Base-by-base conservation (phyloP, 208 protist species). In the Trypanosoma grayi region DNA sequence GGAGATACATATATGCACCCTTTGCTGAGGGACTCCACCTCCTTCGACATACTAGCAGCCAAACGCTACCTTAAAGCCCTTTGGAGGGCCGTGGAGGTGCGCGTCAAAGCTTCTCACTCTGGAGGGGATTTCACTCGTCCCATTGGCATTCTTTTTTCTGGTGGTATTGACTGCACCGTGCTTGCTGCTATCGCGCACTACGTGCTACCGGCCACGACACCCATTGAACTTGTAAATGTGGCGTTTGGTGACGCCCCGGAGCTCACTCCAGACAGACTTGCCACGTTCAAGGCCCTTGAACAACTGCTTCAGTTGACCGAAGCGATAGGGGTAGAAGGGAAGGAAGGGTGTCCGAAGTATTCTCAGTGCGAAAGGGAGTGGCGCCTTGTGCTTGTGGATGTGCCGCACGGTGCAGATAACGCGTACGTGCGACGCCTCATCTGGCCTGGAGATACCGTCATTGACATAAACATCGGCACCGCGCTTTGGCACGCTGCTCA, bases 391-490 rank as follows among this genome's bases (percentile, higher is more conserved):
- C 47, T 92, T 11, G 80, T 97, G n/a, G 90, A 98, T 68, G 80
- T 97, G 1, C 75, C 81, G 13, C 63, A 80, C 39, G 27, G 43
- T 3, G 56, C 73, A 1, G 59, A 60, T 25, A 45, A 73, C 37
- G 81, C 73, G 4, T 34, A 66, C 30, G 74, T 98, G 16, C 73
- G 78, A 16, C 66, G 74, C 28, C 68, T 97, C 14, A 66, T 98
- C 13, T 67, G 53, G 40, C 97, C 97, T 20, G 56, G 79, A 30
- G 47, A 75, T 60, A 96, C 91, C 25, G 87, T 98, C 2, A 98
- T 99, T 90, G 97, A 99, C 63, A 59, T 98, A 25, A 98, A 97
- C 75, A 98, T 99, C 60, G 96, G 91, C 50, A 90, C 87, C 0
- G 96, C 94, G 41, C 74, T 99, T 9, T 99, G 95, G 94, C 85